A percentile compares a stretch with the other conserved stretches of the same genome.
phyloP scores from a whole-genome alignment of 495 filamentous ascomycete species.

The Penicillium fimorum region DNA sequence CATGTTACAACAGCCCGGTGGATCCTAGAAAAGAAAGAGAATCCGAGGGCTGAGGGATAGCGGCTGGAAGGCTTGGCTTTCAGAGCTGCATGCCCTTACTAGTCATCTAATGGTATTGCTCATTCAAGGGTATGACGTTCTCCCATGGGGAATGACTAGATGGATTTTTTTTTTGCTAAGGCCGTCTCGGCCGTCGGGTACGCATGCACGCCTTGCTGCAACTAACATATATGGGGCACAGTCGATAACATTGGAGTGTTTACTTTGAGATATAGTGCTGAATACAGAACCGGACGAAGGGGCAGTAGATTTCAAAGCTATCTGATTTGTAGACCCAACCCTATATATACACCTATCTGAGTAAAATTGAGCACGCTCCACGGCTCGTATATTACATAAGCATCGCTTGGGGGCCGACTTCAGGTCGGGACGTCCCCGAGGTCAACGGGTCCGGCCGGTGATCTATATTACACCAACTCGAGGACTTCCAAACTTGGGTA shows the following conservation, averaged over 20 bases:
- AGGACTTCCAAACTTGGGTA: too few species aligned
- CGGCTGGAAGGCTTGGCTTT: slow-evolving; percentile 5
- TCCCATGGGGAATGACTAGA: neutral
- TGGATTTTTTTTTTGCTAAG: slow-evolving; percentile 5
- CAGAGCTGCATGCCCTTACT: neutral
- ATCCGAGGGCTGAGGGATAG: neutral
- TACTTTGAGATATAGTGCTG: neutral
- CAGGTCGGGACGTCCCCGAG: too few species aligned
- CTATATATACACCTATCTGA: too few species aligned
- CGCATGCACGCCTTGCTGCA: slow-evolving; percentile 19
- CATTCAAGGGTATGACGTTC: neutral
- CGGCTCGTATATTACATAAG: too few species aligned
- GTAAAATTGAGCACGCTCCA: too few species aligned
- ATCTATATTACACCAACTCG: too few species aligned
- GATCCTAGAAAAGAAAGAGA: neutral
- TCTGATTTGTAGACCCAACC: too few species aligned
- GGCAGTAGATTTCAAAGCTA: too few species aligned
- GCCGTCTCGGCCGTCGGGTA: slow-evolving; percentile 26
- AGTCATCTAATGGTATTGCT: slow-evolving; percentile 4
- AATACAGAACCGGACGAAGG: too few species aligned
- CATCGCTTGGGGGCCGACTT: too few species aligned
- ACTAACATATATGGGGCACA: slow-evolving; percentile 12
- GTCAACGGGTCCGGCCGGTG: too few species aligned
- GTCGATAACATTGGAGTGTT: neutral
- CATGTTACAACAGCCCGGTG: slow-evolving; percentile 4